phyloP scores from a whole-genome alignment of 495 filamentous ascomycete genomes.

The Neurospora sp. region DNA sequence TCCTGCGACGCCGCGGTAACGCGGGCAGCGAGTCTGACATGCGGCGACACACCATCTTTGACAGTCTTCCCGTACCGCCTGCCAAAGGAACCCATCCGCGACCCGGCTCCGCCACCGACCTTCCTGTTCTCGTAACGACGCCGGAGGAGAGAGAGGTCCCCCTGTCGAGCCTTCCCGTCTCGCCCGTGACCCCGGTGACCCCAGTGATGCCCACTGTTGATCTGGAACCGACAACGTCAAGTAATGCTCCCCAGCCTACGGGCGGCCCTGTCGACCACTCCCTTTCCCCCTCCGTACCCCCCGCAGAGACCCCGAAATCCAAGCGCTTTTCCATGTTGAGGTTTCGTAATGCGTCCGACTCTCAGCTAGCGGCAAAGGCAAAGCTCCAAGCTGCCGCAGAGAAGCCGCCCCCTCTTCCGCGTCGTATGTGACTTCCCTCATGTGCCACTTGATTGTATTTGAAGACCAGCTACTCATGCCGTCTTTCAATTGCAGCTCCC shows the following conservation, averaged over 20 bases:
- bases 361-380: slow-evolving; percentile 71
- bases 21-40: slow-evolving; percentile 41
- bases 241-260: slow-evolving; percentile 16
- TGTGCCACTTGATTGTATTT: not conserved
- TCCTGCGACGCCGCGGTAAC: slow-evolving; percentile 40
- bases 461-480: slow-evolving; percentile 9
- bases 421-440: slow-evolving; percentile 42
- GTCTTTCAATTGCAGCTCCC: slow-evolving; percentile 47
- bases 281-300: slow-evolving; percentile 23
- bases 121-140: slow-evolving; percentile 13
- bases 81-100: slow-evolving; percentile 15
- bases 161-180: slow-evolving; percentile 4
- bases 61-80: slow-evolving; percentile 18
- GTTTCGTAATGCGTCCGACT: slow-evolving; percentile 88
- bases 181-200: slow-evolving; percentile 4
- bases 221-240: slow-evolving; percentile 1
- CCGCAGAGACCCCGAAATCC: slow-evolving; percentile 41
- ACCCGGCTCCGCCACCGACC: slow-evolving; percentile 13
- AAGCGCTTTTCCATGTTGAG: slow-evolving; percentile 83
- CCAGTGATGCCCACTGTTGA: not conserved
- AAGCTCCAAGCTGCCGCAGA: slow-evolving; percentile 55
- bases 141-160: slow-evolving; percentile 10
- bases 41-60: slow-evolving; percentile 33
- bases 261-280: slow-evolving; percentile 21
- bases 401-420: slow-evolving; percentile 59